phyloP scores from a whole-genome alignment of 192 early-diverging fungal species.

The Entomortierella beljakovae region DNA sequence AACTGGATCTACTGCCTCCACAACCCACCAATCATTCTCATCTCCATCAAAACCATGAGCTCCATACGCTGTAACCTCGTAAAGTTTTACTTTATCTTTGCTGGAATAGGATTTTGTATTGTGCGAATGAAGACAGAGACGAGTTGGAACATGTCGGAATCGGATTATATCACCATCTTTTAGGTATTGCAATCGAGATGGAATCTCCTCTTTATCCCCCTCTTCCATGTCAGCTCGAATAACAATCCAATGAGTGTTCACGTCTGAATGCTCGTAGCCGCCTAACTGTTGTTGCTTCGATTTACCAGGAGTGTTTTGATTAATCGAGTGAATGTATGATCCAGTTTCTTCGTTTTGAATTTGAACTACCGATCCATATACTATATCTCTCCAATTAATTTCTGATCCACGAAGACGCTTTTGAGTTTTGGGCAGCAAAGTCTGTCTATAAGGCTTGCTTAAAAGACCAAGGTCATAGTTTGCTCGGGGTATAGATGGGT shows the following conservation, averaged over 20 bases:
- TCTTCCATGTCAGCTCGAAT: constrained; percentile 38
- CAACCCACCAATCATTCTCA: constrained; percentile 88
- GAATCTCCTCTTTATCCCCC: constrained; percentile 25
- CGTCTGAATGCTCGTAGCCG: constrained; percentile 71
- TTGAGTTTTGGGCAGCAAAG: constrained; percentile 1
- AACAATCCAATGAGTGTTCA: constrained; percentile 72
- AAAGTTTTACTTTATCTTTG: not conserved
- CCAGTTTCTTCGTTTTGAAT: constrained; percentile 60
- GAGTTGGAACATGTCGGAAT: constrained; percentile 72
- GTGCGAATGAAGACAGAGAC: constrained; percentile 72
- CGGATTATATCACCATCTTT: constrained; percentile 80
- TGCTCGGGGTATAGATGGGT: constrained; percentile 53
- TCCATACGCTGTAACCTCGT: constrained; percentile 63
- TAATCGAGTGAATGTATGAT: constrained; percentile 69
- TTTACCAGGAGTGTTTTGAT: constrained; percentile 62
- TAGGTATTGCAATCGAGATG: constrained; percentile 57
- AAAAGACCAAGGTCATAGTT: constrained; percentile 40
- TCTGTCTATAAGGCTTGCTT: not conserved
- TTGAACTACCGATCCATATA: constrained; percentile 68
- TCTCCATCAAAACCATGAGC: constrained; percentile 78
- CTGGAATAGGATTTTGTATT: constrained; percentile 46
- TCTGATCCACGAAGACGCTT: constrained; percentile 5
- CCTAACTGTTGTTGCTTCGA: constrained; percentile 77
- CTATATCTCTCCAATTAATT: constrained; percentile 43
- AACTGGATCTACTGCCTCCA: constrained; percentile 65